Percentiles rank a stretch among this genome's conserved stretches.
Conservation (phyloP, 2,329 filamentous ascomycete species). For the Nigrograna mackinnonii region DNA sequence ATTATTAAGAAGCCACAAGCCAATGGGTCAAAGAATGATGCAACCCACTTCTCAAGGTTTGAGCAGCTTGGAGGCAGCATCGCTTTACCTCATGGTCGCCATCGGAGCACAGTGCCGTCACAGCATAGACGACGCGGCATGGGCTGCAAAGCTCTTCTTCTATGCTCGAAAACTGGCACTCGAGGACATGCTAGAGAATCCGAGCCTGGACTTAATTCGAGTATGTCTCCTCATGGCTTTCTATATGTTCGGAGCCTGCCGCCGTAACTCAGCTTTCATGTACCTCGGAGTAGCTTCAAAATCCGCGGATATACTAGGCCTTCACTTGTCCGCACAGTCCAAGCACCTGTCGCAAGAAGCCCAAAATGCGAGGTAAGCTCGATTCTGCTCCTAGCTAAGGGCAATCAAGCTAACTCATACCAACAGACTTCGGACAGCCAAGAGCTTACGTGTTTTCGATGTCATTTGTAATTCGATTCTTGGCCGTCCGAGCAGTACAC, state of each 20-base stretch:
- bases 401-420: too few relatives aligned
- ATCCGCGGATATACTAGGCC: constrained; percentile 60
- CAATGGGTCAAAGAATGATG: not conserved
- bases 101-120: constrained; percentile 56
- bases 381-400: too few relatives aligned
- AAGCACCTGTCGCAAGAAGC: constrained; percentile 9
- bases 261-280: constrained; percentile 65
- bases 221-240: constrained; percentile 61
- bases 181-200: constrained; percentile 56
- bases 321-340: constrained; percentile 50
- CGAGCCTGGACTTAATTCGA: constrained; percentile 56
- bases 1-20: not conserved
- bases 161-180: constrained; percentile 54
- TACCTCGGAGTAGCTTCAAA: constrained; percentile 63
- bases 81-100: constrained; percentile 51
- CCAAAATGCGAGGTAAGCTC: constrained; percentile 15
- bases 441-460: constrained; percentile 53
- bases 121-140: constrained; percentile 17
- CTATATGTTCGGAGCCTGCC: constrained; percentile 63
- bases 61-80: constrained; percentile 25
- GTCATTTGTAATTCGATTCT: constrained; percentile 54
- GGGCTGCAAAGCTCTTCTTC: constrained; percentile 50
- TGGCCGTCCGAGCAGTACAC: constrained; percentile 45
- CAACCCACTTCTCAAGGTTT: constrained; percentile 6
- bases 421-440: constrained; percentile 47